Base-by-base conservation (phyloP, 2,329 filamentous ascomycete genomes). In the Ceratocystis colombiana region DNA sequence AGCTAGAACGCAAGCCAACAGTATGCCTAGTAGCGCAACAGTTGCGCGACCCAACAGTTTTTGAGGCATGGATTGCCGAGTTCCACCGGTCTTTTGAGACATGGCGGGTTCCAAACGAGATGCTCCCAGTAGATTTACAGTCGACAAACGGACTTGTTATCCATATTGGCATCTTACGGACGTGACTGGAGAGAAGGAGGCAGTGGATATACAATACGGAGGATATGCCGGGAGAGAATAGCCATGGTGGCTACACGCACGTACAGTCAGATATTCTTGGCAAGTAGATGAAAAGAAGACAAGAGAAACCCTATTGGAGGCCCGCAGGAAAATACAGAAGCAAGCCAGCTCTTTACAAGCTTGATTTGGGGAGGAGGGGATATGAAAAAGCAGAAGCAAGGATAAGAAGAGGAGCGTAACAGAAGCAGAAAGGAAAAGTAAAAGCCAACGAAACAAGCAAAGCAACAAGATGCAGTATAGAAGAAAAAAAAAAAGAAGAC, bases 11-110 rank as follows among this genome's bases (percentile, higher is more conserved):
- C 59, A 2, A 68, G 20, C 82, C 88, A 2, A 88, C 89, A 4
- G 70, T 96, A 0, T 92, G 89, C 72, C 76, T 97, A 5, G 81
- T 97, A 63, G 93, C 89, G 28, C 93, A 97, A 77, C 93, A 97
- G 75, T 82, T 96, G 62, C 84, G 94, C 37, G 87, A 90, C 33
- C 84, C 89, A 1, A 88, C 92, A 44, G 89, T 97, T 5, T 94
- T 97, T 71, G 87, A 93, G 71, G 77, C 80, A 15, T 97, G 92
- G 90, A 76, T 96, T 62, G 79, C 78, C 68, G 82, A 83, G 64
- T 92, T 96, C 70, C 76, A 83, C 68, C 73, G 73, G 41, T 73
- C 75, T 7, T 97, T 97, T 72, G 79, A 79, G 10, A 84, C 88
- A 6, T 97, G 91, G 90, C 82, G 89, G 67, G 75, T 96, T 5